phyloP scores from a whole-genome alignment of 495 filamentous ascomycete genomes.

The Trichocladium antarcticum region DNA sequence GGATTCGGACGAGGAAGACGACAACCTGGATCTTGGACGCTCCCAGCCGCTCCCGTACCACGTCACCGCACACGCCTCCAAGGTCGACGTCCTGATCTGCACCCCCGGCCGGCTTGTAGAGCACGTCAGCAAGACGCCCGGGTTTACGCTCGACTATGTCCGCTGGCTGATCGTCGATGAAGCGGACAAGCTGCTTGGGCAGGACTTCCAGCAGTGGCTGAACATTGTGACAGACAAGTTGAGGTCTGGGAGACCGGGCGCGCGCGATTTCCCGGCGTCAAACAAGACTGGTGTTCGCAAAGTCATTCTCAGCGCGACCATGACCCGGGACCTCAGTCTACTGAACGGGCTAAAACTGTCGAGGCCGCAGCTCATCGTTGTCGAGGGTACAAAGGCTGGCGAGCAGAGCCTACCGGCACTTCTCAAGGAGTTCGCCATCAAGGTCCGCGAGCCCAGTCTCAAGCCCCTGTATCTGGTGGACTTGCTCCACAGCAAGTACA shows the following conservation, averaged over 20 bases:
- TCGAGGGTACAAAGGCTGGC: constrained; percentile 42
- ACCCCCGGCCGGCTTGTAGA: constrained; percentile 90
- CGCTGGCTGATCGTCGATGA: constrained; percentile 89
- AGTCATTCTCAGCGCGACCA: constrained; percentile 80
- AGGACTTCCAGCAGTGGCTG: constrained; percentile 89
- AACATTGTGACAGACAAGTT: constrained; percentile 57
- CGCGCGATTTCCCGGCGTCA: constrained; percentile 41
- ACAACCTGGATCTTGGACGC: neutral
- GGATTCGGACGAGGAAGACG: constrained; percentile 16
- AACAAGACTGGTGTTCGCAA: constrained; percentile 48
- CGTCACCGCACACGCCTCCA: constrained; percentile 50
- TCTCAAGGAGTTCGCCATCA: constrained; percentile 61
- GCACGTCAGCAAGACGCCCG: constrained; percentile 70
- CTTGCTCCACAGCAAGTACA: constrained; percentile 40
- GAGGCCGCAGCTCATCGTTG: constrained; percentile 63
- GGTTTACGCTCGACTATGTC: constrained; percentile 63
- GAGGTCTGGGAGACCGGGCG: constrained; percentile 25
- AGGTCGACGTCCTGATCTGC: constrained; percentile 80
- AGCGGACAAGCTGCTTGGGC: constrained; percentile 80
- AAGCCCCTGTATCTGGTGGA: constrained; percentile 77
- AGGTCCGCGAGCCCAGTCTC: constrained; percentile 59
- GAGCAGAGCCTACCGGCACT: constrained; percentile 54
- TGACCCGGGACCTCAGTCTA: constrained; percentile 79
- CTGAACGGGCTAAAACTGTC: constrained; percentile 60
- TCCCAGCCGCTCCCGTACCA: constrained; percentile 45